Conservation (phyloP, 768 basidiomycete genomes). For the Rubroboletus pulcherrimus region DNA sequence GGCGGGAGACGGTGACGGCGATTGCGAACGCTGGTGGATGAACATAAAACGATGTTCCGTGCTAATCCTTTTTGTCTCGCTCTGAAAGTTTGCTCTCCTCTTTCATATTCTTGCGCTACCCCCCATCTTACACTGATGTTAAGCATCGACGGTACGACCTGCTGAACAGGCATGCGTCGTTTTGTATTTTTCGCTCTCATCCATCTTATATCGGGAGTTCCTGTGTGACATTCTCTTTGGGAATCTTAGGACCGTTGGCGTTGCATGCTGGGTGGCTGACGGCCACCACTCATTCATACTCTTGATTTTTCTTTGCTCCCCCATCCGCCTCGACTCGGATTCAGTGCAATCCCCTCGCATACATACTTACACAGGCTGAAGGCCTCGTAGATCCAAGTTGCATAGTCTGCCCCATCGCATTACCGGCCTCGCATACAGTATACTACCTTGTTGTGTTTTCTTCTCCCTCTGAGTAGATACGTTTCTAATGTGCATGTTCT, state of each 20-base stretch:
- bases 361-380: conserved; percentile 33
- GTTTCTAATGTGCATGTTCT: conserved; percentile 19
- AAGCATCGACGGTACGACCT: conserved; percentile 21
- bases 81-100: conserved; percentile 10
- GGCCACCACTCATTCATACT: conserved; percentile 19
- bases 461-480: conserved; percentile 11
- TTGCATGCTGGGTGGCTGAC: conserved; percentile 28
- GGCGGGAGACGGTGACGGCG: conserved; percentile 26
- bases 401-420: conserved; percentile 17
- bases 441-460: conserved; percentile 20
- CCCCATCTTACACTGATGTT: conserved; percentile 16
- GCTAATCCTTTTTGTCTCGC: conserved; percentile 4
- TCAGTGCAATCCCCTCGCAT: conserved; percentile 11
- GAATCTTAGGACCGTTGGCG: conserved; percentile 15
- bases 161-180: conserved; percentile 7
- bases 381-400: conserved; percentile 29
- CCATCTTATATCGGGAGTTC: conserved; percentile 8
- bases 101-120: conserved; percentile 21
- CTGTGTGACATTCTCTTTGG: conserved; percentile 12
- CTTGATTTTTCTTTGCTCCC: conserved; percentile 8
- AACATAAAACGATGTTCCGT: conserved; percentile 7
- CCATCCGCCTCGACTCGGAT: not conserved
- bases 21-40: conserved; percentile 13
- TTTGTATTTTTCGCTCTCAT: conserved; percentile 2
- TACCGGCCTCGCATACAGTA: conserved; percentile 20